A percentile compares a stretch with the other conserved stretches of the same genome.
Evolutionary conservation across 345 rosid species (phyloP).

Genomic region (Ailanthus altissimus): DNA sequence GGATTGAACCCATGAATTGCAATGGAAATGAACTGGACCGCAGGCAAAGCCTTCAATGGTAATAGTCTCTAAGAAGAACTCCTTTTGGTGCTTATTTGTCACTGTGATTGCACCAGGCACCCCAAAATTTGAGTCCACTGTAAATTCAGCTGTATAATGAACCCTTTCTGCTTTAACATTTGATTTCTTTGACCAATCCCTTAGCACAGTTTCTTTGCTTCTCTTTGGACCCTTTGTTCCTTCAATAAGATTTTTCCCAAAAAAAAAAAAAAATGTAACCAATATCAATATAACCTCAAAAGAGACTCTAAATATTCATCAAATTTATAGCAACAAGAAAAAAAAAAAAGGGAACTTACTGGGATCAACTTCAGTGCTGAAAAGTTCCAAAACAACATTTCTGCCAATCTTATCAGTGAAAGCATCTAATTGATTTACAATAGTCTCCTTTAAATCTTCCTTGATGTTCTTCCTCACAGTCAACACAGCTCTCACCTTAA

Average conservation of each 20-base stretch:
- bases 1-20: constrained; percentile 96
- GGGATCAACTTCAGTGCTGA: constrained; percentile 80
- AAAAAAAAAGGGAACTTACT: constrained; percentile 54
- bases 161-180: constrained; percentile 77
- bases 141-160: constrained; percentile 83
- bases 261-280: too few relatives aligned
- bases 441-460: constrained; percentile 71
- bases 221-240: constrained; percentile 41
- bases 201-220: constrained; percentile 69
- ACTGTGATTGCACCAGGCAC: constrained; percentile 87
- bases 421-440: constrained; percentile 75
- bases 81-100: constrained; percentile 82
- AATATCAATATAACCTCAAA: too few relatives aligned
- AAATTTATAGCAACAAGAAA: not conserved
- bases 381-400: constrained; percentile 80
- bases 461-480: constrained; percentile 82
- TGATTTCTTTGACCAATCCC: constrained; percentile 85
- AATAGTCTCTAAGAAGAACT: constrained; percentile 84
- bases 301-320: not conserved
- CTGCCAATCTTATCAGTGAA: constrained; percentile 74
- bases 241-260: not conserved
- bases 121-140: constrained; percentile 71
- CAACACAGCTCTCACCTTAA: constrained; percentile 76
- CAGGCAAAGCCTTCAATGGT: constrained; percentile 82
- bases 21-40: constrained; percentile 88